phyloP scores from a whole-genome alignment of 352 stramenopile genomes.

The Phytophthora rubi region DNA sequence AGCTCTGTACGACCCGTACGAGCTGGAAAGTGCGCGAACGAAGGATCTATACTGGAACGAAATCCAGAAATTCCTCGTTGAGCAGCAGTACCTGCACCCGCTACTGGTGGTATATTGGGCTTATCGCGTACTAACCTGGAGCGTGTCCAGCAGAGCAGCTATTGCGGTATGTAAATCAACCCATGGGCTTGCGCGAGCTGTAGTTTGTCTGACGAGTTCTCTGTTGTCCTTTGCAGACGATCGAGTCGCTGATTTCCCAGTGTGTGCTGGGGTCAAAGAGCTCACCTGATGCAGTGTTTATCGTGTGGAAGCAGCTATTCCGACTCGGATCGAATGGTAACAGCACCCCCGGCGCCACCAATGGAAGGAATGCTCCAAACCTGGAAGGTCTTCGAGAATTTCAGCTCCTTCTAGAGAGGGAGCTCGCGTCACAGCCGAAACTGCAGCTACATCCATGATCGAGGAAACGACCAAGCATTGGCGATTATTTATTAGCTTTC shows the following conservation, averaged over 20 bases:
- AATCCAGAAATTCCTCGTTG: slow-evolving; percentile 68
- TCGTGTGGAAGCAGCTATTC: slow-evolving; percentile 71
- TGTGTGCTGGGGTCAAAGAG: slow-evolving; percentile 52
- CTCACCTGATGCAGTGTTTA: slow-evolving; percentile 63
- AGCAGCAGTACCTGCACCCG: slow-evolving; percentile 70
- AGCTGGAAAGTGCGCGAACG: slow-evolving; percentile 72
- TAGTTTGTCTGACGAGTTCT: slow-evolving; percentile 4
- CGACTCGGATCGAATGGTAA: slow-evolving; percentile 36
- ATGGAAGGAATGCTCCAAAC: slow-evolving; percentile 12
- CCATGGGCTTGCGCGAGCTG: background rate
- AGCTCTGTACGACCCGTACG: slow-evolving; percentile 61
- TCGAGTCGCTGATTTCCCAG: slow-evolving; percentile 69
- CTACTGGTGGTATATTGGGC: slow-evolving; percentile 71
- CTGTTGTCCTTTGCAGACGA: slow-evolving; percentile 45
- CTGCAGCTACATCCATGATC: slow-evolving; percentile 52
- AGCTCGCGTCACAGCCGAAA: slow-evolving; percentile 60
- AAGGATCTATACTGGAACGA: slow-evolving; percentile 84
- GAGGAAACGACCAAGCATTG: slow-evolving; percentile 20
- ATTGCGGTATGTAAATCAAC: slow-evolving; percentile 46
- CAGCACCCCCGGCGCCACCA: slow-evolving; percentile 12
- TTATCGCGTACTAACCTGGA: slow-evolving; percentile 74
- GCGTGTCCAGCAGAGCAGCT: slow-evolving; percentile 57
- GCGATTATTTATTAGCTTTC: slow-evolving; percentile 31
- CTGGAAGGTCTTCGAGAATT: slow-evolving; percentile 39
- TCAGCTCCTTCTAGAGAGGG: slow-evolving; percentile 46